Percentiles rank a stretch among this genome's conserved stretches.
phyloP scores from a whole-genome alignment of 345 rosid species.

The Acer campestre region DNA sequence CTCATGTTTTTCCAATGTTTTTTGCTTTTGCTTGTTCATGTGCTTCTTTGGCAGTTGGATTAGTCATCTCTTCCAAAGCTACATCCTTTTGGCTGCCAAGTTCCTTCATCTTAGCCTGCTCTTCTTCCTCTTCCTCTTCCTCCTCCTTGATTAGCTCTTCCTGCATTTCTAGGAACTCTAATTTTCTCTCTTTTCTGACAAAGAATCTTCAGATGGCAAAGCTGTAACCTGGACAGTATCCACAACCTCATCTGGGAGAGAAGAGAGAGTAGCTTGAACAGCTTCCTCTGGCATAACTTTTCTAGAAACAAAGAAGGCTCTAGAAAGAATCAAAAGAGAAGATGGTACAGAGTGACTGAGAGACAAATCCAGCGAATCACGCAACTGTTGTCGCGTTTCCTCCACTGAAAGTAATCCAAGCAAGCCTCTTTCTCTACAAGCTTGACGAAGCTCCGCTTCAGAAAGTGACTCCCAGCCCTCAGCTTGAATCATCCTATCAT shows the following conservation, averaged over 20 bases:
- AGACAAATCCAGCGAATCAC: conserved; percentile 94
- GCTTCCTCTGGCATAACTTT: conserved; percentile 97
- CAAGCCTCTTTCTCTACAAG: conserved; percentile 92
- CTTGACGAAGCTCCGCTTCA: conserved; percentile 91
- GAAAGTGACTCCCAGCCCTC: conserved; percentile 94
- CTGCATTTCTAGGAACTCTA: conserved; percentile 95
- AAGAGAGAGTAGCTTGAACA: conserved; percentile 95
- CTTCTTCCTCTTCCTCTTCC: conserved; percentile 90
- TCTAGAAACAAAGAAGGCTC: conserved; percentile 89
- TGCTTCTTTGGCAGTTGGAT: conserved; percentile 74
- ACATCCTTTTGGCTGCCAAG: conserved; percentile 69
- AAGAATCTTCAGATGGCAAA: conserved; percentile 86
- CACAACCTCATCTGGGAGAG: conserved; percentile 96
- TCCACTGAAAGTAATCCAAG: no score
- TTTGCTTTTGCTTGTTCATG: conserved; percentile 71
- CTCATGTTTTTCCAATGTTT: conserved; percentile 88
- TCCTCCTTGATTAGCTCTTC: conserved; percentile 97
- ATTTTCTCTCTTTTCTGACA: conserved; percentile 92
- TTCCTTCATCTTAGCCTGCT: conserved; percentile 81
- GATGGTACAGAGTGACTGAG: conserved; percentile 91
- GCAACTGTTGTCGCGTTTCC: no score
- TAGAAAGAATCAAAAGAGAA: conserved; percentile 87
- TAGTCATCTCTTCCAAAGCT: conserved; percentile 77
- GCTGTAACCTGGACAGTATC: conserved; percentile 91
- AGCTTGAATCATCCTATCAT: conserved; percentile 89